Conservation (phyloP, 805 yeast genomes). For the Yamadazyma insecticola region DNA sequence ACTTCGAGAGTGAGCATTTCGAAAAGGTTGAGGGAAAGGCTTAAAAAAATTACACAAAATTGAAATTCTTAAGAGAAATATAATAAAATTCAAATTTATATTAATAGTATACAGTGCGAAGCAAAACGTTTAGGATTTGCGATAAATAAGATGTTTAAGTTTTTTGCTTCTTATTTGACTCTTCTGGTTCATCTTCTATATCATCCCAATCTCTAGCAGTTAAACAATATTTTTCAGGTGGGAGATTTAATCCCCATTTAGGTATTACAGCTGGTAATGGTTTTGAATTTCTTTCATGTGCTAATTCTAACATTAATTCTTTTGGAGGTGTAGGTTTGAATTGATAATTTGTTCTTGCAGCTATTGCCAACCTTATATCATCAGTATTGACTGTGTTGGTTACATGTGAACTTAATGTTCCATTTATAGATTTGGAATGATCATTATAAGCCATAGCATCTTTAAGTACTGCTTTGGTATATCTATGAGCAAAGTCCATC, state of each 20-base stretch:
- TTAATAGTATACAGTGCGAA: no score
- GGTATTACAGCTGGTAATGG: constrained; percentile 90
- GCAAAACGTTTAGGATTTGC: no score
- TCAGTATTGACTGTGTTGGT: constrained; percentile 68
- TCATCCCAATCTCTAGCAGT: constrained; percentile 75
- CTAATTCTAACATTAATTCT: constrained; percentile 83
- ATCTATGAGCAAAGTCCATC: constrained; percentile 91
- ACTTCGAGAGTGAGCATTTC: not conserved
- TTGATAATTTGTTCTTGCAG: constrained; percentile 91
- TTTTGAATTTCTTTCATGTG: constrained; percentile 85
- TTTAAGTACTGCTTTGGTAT: constrained; percentile 79
- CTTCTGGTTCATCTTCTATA: not conserved
- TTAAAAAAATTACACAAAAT: no score
- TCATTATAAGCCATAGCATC: constrained; percentile 90
- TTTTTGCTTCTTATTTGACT: not conserved
- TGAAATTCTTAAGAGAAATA: no score
- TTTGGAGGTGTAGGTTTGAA: constrained; percentile 94
- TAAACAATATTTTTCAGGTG: constrained; percentile 95
- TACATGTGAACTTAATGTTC: constrained; percentile 25
- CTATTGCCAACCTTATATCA: constrained; percentile 87
- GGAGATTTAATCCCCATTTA: constrained; percentile 86
- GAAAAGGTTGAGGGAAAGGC: no score
- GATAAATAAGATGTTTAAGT: no score
- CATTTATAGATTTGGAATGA: constrained; percentile 47
- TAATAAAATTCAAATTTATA: no score